Evolutionary conservation across 768 basidiomycete genomes (phyloP), one percentile per base, ranked within the genome.

Genomic region (Pleurotus citrinopileatus): DNA sequence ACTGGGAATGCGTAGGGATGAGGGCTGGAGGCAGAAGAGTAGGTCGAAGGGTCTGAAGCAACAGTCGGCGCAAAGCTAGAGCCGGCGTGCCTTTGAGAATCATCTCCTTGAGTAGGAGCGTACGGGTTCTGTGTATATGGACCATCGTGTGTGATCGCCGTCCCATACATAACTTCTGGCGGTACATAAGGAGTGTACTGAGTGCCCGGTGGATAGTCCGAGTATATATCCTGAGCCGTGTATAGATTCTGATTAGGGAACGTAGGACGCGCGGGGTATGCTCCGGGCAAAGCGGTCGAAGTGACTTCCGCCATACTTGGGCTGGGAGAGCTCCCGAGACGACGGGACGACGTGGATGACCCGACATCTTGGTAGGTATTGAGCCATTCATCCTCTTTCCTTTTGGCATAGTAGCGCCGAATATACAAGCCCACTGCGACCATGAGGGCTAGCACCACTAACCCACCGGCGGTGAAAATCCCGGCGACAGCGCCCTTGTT

Each of bases 401-500:
- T 10, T 15, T 45, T 43, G 29, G 43, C 36, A 26, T 43, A 27
- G 22, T 52, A 47, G 12, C 53, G 55, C 28, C 55, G 13, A 23
- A 53, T 43, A 15, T 52, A 52, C 19, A 57, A 20, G 28, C 55
- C 25, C 13, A 58, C 37, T n/a, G 53, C 20, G 15, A 70, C 59
- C 45, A 76, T 25, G 17, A 66, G 58, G 17, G 65, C 70, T 38
- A 73, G 10, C 17, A 56, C 65, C 6, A 74, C 54, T 2, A 81
- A 57, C 44, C 72, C 75, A 50, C 73, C 67, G 53, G 70, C 65
- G 36, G 72, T 67, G 55, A 80, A 81, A 0, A 71, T 73, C 36
- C 71, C 75, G 0, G 73, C 79, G 17, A 79, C 74, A 0, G 76
- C 79, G 29, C 69, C 74, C 47, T 70, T 76, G 58, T 77, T 73